Base-by-base conservation (phyloP, 441 rosid species). In the Adansonia grandidieri region DNA sequence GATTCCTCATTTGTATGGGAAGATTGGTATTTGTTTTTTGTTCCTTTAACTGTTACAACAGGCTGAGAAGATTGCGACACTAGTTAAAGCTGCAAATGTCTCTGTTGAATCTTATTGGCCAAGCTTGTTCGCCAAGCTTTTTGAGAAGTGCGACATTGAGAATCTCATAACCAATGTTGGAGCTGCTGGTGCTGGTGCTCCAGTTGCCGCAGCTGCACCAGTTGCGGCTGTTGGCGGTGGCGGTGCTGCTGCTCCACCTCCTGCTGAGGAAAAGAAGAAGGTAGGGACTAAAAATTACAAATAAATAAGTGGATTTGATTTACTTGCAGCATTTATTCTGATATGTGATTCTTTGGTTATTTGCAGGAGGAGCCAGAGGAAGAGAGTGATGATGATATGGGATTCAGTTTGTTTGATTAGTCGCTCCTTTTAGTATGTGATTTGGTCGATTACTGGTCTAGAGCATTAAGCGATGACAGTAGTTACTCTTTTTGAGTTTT, bases 351-450 rank as follows among this genome's bases (percentile, higher is more conserved):
- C 58, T 14, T 65, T 11, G 6, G 15, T 45, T n/a, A 57, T 73
- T 76, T 79, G 60, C 86, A 93, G 95, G 93, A 89, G 51, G 93
- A 91, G 44, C 92, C 95, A 3, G 78, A 87, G 71, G 97, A 93
- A 73, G 98, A 93, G 85, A 93, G 95, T 42, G 98, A 93, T 45
- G 98, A 86, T 0, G 98, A 93, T 77, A 81, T 91, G 89, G 95
- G 96, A 15, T 93, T 93, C 82, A 82, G 96, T 77, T 85, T 93
- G 86, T 91, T 93, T n/a, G 95, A 93, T 72, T 93, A 87, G 84
- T 76, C 28, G 64, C 78, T 54, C 50, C 74, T 50, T 69, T 51
- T 22, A 72, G 57, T 14, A 11, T 51, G 53, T 71, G 24, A 50
- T 70, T 45, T 71, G 45, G 57, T 53, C 50, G 9, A 28, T 5